A percentile compares a stretch with the other conserved stretches of the same genome.
These are phyloP conservation scores for Sanguinoderma infundibulare DNA, from an alignment of 1,284 basidiomycete genomes.

Conservation along the genomic window DNA sequence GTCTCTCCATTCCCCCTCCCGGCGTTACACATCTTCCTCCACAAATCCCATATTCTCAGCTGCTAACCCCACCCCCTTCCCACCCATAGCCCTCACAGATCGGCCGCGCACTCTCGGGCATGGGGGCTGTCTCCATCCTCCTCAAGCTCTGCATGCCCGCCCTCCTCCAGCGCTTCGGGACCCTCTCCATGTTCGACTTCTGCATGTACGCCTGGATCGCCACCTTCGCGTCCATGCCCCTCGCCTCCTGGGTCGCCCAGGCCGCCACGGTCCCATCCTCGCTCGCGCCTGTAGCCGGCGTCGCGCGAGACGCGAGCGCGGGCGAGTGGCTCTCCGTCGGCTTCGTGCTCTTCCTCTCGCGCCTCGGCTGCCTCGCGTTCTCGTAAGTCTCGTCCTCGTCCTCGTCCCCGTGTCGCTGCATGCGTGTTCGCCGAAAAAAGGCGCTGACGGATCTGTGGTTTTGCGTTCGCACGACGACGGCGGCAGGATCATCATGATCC, in stretches of 20 bases:
- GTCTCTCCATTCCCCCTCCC: too few species aligned
- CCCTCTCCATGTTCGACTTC: slow-evolving; percentile 36
- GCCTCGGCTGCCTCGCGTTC: slow-evolving; percentile 42
- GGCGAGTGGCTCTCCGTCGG: slow-evolving; percentile 39
- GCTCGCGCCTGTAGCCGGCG: slow-evolving; percentile 6
- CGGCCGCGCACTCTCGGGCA: slow-evolving; percentile 57
- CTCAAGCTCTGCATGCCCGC: slow-evolving; percentile 43
- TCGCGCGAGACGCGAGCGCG: slow-evolving; percentile 23
- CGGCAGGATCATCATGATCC: slow-evolving; percentile 60
- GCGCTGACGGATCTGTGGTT: slow-evolving; percentile 1
- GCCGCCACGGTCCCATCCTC: not conserved
- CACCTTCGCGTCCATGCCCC: slow-evolving; percentile 40
- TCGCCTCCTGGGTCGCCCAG: slow-evolving; percentile 36
- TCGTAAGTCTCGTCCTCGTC: slow-evolving; percentile 35
- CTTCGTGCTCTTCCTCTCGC: slow-evolving; percentile 37
- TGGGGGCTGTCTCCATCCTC: slow-evolving; percentile 41
- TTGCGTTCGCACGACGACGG: not conserved
- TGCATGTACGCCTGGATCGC: slow-evolving; percentile 41
- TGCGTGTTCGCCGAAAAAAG: not conserved
- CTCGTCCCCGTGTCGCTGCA: not conserved
- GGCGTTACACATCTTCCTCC: too few species aligned
- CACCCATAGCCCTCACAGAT: slow-evolving; percentile 59
- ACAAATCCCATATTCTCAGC: not conserved
- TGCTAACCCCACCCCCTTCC: not conserved
- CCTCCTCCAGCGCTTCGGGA: slow-evolving; percentile 39